These are phyloP conservation scores for Sarcocystis neurona DNA, from an alignment of 169 alveolate species.

Conservation along the genomic window DNA sequence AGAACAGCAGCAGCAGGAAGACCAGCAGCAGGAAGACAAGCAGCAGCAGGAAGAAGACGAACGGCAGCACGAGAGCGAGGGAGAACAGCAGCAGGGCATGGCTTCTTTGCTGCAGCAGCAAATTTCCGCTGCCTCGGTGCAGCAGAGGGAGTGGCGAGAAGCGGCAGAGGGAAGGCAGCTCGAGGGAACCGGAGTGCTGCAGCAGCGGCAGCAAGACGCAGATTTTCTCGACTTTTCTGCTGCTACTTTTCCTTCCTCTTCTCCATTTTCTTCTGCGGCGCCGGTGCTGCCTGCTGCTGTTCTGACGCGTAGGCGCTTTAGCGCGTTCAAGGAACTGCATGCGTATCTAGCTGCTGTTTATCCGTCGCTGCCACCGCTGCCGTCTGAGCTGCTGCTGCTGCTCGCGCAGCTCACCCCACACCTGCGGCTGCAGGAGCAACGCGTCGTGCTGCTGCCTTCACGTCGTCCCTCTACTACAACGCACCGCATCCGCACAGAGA, in stretches of 20 bases:
- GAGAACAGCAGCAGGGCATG: no score
- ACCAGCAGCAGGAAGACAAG: no score
- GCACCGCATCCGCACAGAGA: no score
- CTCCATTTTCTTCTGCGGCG: neutral
- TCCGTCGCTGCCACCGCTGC: neutral
- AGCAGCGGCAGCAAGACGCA: neutral
- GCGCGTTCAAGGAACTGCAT: neutral
- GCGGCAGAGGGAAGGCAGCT: neutral
- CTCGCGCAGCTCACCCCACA: slow-evolving; percentile 30
- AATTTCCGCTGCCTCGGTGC: no score
- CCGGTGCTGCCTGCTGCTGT: neutral
- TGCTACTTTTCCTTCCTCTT: neutral
- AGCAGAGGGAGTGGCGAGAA: neutral
- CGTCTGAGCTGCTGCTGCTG: slow-evolving; percentile 13
- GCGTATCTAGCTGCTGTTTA: neutral
- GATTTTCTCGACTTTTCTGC: neutral
- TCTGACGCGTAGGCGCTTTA: neutral
- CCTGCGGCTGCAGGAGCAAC: neutral
- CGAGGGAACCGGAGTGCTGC: neutral
- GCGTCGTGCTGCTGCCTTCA: no score
- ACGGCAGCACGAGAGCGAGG: no score
- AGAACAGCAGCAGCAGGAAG: no score
- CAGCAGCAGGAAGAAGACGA: no score
- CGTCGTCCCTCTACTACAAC: no score
- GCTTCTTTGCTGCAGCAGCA: no score